Percentiles rank a stretch among this genome's conserved stretches.
Conservation (phyloP, 2,329 filamentous ascomycete species). For the Fusarium robinianum region DNA sequence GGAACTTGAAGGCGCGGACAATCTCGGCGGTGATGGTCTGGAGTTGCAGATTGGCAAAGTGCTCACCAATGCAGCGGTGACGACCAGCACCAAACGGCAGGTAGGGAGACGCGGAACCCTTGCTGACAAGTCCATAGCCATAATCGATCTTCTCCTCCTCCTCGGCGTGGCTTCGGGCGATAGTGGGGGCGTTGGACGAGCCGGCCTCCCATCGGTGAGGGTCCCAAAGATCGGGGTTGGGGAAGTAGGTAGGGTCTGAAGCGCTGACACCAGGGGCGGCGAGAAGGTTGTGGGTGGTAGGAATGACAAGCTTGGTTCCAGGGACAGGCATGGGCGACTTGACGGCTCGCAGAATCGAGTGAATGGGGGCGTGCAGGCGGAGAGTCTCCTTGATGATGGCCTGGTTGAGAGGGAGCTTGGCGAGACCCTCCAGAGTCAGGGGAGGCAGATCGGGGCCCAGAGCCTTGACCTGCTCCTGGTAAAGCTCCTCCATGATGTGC, state of each 20-base stretch:
- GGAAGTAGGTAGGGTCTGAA: constrained; percentile 74
- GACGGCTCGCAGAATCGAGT: constrained; percentile 92
- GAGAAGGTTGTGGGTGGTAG: constrained; percentile 78
- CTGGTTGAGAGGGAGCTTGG: constrained; percentile 78
- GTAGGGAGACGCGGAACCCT: constrained; percentile 87
- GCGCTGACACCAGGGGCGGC: constrained; percentile 84
- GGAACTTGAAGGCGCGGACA: constrained; percentile 79
- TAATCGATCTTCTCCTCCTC: constrained; percentile 86
- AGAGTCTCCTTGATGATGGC: constrained; percentile 91
- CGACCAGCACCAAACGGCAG: constrained; percentile 92
- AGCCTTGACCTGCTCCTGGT: constrained; percentile 75
- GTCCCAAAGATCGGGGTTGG: constrained; percentile 81
- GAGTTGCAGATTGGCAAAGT: constrained; percentile 92
- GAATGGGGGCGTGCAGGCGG: constrained; percentile 87
- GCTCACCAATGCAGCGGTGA: constrained; percentile 94
- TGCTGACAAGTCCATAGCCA: constrained; percentile 89
- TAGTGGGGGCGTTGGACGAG: constrained; percentile 57
- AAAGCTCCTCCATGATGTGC: constrained; percentile 78
- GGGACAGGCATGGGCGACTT: constrained; percentile 85
- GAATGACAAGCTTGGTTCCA: constrained; percentile 81
- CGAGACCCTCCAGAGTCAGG: constrained; percentile 76
- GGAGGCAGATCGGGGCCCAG: constrained; percentile 76
- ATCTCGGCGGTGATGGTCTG: constrained; percentile 80
- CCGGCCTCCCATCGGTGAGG: constrained; percentile 86
- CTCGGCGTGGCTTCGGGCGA: constrained; percentile 55